A percentile compares a stretch with the other conserved stretches of the same genome.
Evolutionary conservation across 148 eudicot genomes (phyloP).

Genomic region (Rhododendron ferrugineum): DNA sequence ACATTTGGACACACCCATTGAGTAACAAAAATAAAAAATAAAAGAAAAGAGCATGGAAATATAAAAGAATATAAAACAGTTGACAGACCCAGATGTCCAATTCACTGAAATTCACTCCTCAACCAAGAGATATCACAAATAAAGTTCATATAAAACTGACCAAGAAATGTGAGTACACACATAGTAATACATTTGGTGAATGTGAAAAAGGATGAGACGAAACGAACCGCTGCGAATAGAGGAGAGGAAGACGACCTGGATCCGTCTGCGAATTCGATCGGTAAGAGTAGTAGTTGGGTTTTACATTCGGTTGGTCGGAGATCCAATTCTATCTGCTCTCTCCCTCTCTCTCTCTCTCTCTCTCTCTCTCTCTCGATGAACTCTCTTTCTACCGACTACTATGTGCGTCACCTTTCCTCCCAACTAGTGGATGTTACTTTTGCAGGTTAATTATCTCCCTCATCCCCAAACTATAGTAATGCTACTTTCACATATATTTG

Average conservation of each 20-base stretch:
- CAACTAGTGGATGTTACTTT: no score
- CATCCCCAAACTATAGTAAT: neutral
- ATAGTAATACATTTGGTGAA: neutral
- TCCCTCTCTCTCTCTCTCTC: no score
- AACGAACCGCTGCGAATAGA: neutral
- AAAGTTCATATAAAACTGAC: no score
- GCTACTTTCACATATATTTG: no score
- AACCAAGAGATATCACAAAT: neutral
- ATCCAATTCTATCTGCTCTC: neutral
- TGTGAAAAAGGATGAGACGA: neutral
- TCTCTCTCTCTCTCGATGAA: neutral
- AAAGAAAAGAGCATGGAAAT: neutral
- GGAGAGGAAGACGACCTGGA: neutral
- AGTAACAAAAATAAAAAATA: no score
- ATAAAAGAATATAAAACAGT: neutral
- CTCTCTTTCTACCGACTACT: neutral
- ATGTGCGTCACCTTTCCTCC: neutral
- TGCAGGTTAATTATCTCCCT: neutral
- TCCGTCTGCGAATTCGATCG: neutral
- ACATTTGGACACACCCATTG: neutral
- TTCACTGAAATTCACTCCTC: neutral
- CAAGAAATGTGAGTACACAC: neutral
- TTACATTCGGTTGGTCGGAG: neutral
- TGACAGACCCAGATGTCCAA: neutral
- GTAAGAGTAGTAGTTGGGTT: neutral